Evolutionary conservation across 1,284 basidiomycete species (phyloP).

Genomic region (Megacollybia platyphylla): DNA sequence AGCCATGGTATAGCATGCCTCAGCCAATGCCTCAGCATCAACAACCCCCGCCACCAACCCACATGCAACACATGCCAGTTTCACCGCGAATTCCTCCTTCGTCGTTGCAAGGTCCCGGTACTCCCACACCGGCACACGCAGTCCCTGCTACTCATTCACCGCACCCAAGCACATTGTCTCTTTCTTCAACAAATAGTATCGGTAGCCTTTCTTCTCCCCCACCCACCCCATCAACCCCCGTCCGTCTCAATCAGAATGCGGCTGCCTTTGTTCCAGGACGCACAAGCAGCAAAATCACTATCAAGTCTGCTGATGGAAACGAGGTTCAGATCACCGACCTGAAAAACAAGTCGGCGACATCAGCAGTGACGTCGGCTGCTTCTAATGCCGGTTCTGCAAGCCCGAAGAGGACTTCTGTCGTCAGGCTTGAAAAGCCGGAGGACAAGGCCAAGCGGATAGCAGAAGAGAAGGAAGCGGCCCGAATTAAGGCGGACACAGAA

Average conservation of each 20-base stretch:
- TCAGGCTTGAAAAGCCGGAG: constrained; percentile 46
- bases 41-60: constrained; percentile 22
- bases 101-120: constrained; percentile 44
- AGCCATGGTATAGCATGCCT: constrained; percentile 15
- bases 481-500: no score
- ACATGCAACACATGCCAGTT: constrained; percentile 36
- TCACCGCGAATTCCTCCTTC: constrained; percentile 53
- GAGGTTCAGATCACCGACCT: constrained; percentile 45
- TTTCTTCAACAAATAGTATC: constrained; percentile 32
- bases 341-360: constrained; percentile 27
- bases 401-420: constrained; percentile 21
- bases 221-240: constrained; percentile 46
- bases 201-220: constrained; percentile 48
- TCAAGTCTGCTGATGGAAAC: constrained; percentile 44
- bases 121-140: constrained; percentile 50
- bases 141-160: constrained; percentile 34
- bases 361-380: constrained; percentile 23
- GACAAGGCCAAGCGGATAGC: constrained; percentile 38
- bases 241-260: constrained; percentile 47
- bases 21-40: constrained; percentile 21
- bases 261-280: constrained; percentile 47
- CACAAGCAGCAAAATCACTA: constrained; percentile 25
- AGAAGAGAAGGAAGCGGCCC: constrained; percentile 26
- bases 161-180: constrained; percentile 35
- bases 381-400: constrained; percentile 24